Evolutionary conservation across 2,329 filamentous ascomycete species (phyloP), one percentile per base, ranked within the genome.

Genomic region (Albophoma yamanashiensis): DNA sequence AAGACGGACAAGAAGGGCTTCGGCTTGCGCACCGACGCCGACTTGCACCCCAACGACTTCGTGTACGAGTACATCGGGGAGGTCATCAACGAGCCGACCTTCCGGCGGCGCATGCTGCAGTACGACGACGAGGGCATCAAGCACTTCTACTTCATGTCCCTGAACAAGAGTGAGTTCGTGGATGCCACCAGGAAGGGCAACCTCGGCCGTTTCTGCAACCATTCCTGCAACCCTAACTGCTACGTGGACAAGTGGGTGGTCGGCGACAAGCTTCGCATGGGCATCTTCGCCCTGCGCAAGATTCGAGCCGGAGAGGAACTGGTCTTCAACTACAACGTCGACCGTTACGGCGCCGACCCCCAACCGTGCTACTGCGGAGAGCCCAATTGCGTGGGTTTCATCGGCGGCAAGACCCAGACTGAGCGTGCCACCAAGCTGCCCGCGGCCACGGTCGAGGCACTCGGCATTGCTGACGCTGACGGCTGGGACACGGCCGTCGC

Each of bases 171-270:
- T 69, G 94, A 97, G 73, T 99, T 97, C 70, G 92, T 99, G 61
- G 94, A 99, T 75, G 94, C 94, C 27, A 99, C 94, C 12, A 96
- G 94, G 72, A 96, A 91, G 73, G 94, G 94, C 57, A 97, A 97
- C 67, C 83, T 99, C 7, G 94, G 92, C 58, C 88, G 94, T 38
- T 99, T 99, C 71, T 99, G 94, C 83, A 99, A 99, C 70, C 94
- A 99, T 74, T 97, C 94, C 11, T 99, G 94, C 82, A 96, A 94
- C 73, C 94, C 94, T 22, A 99, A 99, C 71, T 97, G 92, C 76
- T 97, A 96, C 74, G 93, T 99, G 64, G 94, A 99, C 81, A 99
- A 99, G 78, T 99, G 94, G 94, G 92, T 97, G 61, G 92, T 99
- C 40, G 92, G 92, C 22, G 91, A 95, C 69, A 97, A 97, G 78